A percentile compares a stretch with the other conserved stretches of the same genome.
phyloP scores from a whole-genome alignment of 1,284 basidiomycete species.

The Tylopilus sp. region DNA sequence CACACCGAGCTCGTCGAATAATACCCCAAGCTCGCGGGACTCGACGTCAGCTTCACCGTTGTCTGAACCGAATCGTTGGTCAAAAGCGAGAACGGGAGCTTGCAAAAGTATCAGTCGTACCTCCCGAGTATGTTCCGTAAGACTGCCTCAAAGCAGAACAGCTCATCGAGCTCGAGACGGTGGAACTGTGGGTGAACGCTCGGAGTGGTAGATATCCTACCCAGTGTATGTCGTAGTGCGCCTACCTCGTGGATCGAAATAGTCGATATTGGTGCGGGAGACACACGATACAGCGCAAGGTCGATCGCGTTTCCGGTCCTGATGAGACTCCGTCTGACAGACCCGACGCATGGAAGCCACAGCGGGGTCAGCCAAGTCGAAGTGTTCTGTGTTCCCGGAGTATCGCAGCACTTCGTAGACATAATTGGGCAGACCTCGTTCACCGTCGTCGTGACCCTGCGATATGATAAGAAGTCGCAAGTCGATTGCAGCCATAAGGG shows the following conservation, averaged over 20 bases:
- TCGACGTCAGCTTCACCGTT: conserved; percentile 28
- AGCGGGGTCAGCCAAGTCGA: conserved; percentile 9
- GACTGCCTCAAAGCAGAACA: conserved; percentile 34
- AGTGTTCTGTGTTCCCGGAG: conserved; percentile 15
- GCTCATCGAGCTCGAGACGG: neutral
- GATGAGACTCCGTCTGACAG: neutral
- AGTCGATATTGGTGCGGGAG: conserved; percentile 26
- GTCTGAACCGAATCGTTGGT: conserved; percentile 5
- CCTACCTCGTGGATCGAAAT: conserved; percentile 42
- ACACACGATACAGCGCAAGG: conserved; percentile 4
- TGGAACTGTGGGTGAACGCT: conserved; percentile 2
- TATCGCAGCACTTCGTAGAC: conserved; percentile 6
- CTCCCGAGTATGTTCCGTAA: conserved; percentile 28
- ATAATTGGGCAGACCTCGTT: neutral
- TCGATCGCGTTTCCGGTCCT: neutral
- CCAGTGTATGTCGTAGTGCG: conserved; percentile 30
- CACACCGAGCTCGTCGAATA: conserved; percentile 36
- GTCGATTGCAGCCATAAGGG: neutral
- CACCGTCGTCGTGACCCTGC: neutral
- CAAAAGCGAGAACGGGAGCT: neutral
- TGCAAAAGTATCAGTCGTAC: conserved; percentile 13
- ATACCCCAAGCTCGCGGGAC: conserved; percentile 34
- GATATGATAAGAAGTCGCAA: neutral
- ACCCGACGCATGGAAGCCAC: neutral
- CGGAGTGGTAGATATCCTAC: conserved; percentile 12